phyloP scores from a whole-genome alignment of 148 eudicot genomes.

The Rhododendron ovatum region DNA sequence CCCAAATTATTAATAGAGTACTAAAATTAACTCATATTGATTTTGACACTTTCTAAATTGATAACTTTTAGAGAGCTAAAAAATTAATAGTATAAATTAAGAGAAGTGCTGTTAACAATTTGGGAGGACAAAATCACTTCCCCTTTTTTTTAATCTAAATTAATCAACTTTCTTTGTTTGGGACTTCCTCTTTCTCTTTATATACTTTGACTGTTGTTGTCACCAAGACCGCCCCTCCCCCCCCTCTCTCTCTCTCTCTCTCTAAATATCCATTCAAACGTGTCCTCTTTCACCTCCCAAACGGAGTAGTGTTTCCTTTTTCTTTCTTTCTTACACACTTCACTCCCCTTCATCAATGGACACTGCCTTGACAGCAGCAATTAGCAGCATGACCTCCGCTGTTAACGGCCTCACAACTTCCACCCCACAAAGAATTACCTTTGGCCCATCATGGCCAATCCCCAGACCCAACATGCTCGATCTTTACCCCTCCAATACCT shows the following conservation, averaged over 20 bases:
- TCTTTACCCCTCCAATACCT: slow-evolving; percentile 15
- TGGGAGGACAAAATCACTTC: too few relatives aligned
- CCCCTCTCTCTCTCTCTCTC: neutral
- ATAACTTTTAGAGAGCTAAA: too few relatives aligned
- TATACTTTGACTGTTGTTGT: neutral
- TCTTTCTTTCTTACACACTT: neutral
- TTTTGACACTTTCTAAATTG: too few relatives aligned
- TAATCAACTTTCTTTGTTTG: too few relatives aligned
- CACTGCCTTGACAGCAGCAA: slow-evolving; percentile 14
- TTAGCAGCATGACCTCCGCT: slow-evolving; percentile 10
- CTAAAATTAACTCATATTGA: too few relatives aligned
- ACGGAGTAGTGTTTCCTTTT: neutral
- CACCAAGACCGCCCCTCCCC: neutral
- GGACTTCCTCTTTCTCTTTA: neutral
- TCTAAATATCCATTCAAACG: neutral
- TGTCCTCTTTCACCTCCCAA: slow-evolving; percentile 19
- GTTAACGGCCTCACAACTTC: slow-evolving; percentile 18
- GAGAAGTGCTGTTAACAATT: too few relatives aligned
- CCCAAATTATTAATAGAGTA: too few relatives aligned
- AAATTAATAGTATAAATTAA: too few relatives aligned
- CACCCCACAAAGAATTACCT: slow-evolving; percentile 9
- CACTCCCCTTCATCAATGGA: slow-evolving; percentile 20
- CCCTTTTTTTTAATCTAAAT: neutral
- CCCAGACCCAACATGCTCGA: slow-evolving; percentile 13
- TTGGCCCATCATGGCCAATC: slow-evolving; percentile 10